Evolutionary conservation across 2,329 filamentous ascomycete species (phyloP), one percentile per base, ranked within the genome.

Genomic region (Paraphoma sp.): DNA sequence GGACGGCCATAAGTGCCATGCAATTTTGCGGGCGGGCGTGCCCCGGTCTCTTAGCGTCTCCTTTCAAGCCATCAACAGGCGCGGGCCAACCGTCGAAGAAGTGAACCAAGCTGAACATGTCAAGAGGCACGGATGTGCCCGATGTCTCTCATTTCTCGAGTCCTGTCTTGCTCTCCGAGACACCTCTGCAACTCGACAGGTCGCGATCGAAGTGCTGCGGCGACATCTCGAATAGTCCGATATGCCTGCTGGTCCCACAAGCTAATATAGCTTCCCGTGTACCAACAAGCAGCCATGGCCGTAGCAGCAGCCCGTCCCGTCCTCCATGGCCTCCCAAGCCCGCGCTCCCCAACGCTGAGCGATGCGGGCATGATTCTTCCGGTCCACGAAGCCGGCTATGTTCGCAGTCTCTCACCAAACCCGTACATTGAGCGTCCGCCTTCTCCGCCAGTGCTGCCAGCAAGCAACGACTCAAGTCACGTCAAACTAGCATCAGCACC

Each of bases 331-430:
- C 67, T 57, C 33, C 48, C 57, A 53, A 56, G 59, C n/a, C 67
- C 55, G 62, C 65, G 70, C 43, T 96, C 92, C 57, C 93, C 93
- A 45, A 96, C 93, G 2, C 81, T 97, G 69, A 96, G 92, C 53
- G 96, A 97, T 76, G 92, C 93, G 50, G 93, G 96, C 75, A 93
- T 97, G 92, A 96, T 97, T 69, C 81, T 97, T 50, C 93, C 93
- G 58, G 88, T 90, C 51, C 61, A 61, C 50, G 33, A 36, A 10
- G 33, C 33, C 33, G 14, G 33, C 33, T 59, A 62, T 46, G 56
- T 64, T 43, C 75, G 74, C 81, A 74, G 78, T 84, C 71, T 81
- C 83, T 73, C 79, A 83, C 71, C 78, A 69, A 77, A 78, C 70
- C 79, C 83, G 55, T 82, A 83, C 57, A 81, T 83, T 18, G 66